Conservation (phyloP, 495 filamentous ascomycete species). For the Annulohypoxylon stygium region DNA sequence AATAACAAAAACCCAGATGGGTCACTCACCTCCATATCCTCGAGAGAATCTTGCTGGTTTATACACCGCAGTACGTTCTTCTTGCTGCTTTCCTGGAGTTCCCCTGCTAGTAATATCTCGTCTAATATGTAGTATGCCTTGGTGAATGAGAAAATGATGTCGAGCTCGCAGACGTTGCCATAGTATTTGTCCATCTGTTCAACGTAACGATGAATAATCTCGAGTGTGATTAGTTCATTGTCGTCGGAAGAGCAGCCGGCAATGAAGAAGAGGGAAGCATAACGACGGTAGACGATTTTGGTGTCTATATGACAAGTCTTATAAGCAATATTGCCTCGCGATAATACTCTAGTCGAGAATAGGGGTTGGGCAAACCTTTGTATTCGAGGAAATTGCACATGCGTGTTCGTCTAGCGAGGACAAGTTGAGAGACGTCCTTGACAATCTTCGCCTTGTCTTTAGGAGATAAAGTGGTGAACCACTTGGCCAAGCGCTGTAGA, state of each 20-base stretch:
- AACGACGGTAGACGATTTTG: slow-evolving; percentile 98
- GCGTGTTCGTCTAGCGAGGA: slow-evolving; percentile 91
- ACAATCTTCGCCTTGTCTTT: slow-evolving; percentile 99
- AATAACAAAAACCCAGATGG: slow-evolving; percentile 23
- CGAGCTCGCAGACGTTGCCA: slow-evolving; percentile 98
- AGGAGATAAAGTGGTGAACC: slow-evolving; percentile 98
- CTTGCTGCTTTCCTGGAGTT: slow-evolving; percentile 99
- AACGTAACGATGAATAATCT: slow-evolving; percentile 98
- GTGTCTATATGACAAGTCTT: slow-evolving; percentile 71
- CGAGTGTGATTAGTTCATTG: slow-evolving; percentile 97
- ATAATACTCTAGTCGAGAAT: slow-evolving; percentile 7
- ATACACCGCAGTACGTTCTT: slow-evolving; percentile 98
- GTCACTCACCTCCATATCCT: slow-evolving; percentile 95
- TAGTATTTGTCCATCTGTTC: slow-evolving; percentile 99
- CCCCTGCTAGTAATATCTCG: slow-evolving; percentile 93
- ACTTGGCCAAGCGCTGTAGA: slow-evolving; percentile 93
- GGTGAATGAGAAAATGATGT: slow-evolving; percentile 99
- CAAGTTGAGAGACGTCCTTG: slow-evolving; percentile 98
- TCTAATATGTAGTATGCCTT: slow-evolving; percentile 99
- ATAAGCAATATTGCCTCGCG: slow-evolving; percentile 32
- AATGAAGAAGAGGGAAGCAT: slow-evolving; percentile 99
- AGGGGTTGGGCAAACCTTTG: slow-evolving; percentile 75
- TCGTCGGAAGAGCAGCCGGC: slow-evolving; percentile 94
- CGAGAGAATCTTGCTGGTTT: slow-evolving; percentile 91
- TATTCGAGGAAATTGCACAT: slow-evolving; percentile 99